Base-by-base conservation (phyloP, 768 basidiomycete species). In the Hydnomerulius pinastri region DNA sequence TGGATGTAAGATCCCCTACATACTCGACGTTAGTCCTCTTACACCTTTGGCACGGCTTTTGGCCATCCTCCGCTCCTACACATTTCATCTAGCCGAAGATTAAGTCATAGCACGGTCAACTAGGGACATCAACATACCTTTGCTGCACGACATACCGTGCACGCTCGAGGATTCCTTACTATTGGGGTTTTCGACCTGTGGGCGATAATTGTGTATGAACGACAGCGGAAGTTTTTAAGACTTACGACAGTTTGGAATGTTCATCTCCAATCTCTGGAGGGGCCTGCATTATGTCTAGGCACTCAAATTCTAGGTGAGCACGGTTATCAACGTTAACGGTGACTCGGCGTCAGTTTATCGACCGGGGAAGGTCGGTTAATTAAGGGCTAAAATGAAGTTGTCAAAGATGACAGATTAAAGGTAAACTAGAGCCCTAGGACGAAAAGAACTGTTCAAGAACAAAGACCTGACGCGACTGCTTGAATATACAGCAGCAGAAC, bases 61-160 rank as follows among this genome's bases (percentile, higher is more conserved):
- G 77, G 51, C 90, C 89, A 61, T 92, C 90, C 65, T 93, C 90
- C 43, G 91, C 87, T 38, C 89, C 90, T 51, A 92, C 90, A 61
- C 90, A 93, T 68, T 92, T 91, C 90, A 93, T 93, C 90, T 92
- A 58, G 37, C 44, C 43, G 29, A 46, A 38, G 40, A 53, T 64
- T 50, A 69, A 48, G 42, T 47, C 21, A 46, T 18, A 25, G 32
- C 48, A 46, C 51, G 56, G 47, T 43, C 39, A 46, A 49, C 51
- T n/a, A 45, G 46, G 53, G 29, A 53, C 50, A 48, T 33, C 55
- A 30, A 43, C 50, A 38, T 55, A 86, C 90, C 81, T 92, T 92
- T 55, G 90, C 90, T 46, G 82, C 79, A 37, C 90, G 83, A 68
- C 90, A 93, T 58, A 91, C 89, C 33, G 87, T 91, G 65, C 90